These are phyloP conservation scores for Dictyophora rubrovolvata DNA, from an alignment of 768 basidiomycete species.

Conservation along the genomic window DNA sequence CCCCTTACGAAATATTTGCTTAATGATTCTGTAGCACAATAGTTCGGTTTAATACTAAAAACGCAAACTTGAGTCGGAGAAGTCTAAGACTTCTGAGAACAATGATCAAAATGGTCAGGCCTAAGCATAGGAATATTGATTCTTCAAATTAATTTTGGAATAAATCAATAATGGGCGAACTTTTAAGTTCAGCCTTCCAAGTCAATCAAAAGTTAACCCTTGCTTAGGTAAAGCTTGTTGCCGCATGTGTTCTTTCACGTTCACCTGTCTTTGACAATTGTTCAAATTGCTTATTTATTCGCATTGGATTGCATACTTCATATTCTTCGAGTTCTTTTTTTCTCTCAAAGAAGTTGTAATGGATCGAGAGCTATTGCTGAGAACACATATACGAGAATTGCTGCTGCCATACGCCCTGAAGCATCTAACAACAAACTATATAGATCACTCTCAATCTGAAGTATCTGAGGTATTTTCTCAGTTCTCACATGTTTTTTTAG, in stretches of 20 bases:
- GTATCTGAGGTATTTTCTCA: slow-evolving; percentile 33
- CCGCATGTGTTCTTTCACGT: too few species aligned
- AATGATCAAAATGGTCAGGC: too few species aligned
- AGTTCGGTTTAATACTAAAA: too few species aligned
- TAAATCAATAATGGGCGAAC: too few species aligned
- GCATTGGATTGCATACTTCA: neutral
- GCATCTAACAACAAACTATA: slow-evolving; percentile 47
- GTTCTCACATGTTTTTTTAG: neutral
- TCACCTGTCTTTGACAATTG: too few species aligned
- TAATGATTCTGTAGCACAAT: neutral
- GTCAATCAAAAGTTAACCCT: too few species aligned
- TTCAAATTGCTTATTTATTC: too few species aligned
- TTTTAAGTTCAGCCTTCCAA: too few species aligned
- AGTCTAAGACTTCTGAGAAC: too few species aligned
- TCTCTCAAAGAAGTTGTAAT: slow-evolving; percentile 28
- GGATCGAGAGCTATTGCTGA: slow-evolving; percentile 19
- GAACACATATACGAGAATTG: slow-evolving; percentile 41
- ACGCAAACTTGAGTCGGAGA: neutral
- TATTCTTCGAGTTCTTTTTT: neutral
- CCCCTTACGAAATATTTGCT: slow-evolving; percentile 42
- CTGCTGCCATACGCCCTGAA: slow-evolving; percentile 42
- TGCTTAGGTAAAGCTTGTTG: too few species aligned
- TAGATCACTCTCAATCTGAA: slow-evolving; percentile 39
- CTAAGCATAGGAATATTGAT: too few species aligned
- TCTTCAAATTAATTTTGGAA: too few species aligned